phyloP scores from a whole-genome alignment of 176 grass and related monocot species.

The Chrysopogon serrulatus region DNA sequence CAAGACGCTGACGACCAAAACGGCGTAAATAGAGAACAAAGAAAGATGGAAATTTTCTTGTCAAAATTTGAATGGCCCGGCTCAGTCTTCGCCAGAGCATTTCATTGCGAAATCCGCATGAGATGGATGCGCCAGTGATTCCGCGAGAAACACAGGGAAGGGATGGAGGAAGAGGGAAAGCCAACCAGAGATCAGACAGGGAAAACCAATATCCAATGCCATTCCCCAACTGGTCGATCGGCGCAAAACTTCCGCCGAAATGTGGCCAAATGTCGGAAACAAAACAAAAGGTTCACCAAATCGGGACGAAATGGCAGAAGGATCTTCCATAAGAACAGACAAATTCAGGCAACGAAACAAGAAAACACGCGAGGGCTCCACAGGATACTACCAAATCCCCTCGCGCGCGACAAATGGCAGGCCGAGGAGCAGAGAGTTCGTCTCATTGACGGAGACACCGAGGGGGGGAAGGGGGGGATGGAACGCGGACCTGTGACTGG shows the following conservation, averaged over 20 bases:
- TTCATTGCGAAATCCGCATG: background rate
- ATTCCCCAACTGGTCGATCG: background rate
- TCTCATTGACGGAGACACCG: background rate
- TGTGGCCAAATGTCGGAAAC: background rate
- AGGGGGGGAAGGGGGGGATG: background rate
- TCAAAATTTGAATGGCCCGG: background rate
- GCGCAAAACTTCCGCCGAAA: background rate
- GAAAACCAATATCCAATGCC: background rate
- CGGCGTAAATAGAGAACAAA: background rate
- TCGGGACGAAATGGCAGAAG: background rate
- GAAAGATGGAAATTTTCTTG: background rate
- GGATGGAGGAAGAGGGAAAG: background rate
- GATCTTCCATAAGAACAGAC: background rate
- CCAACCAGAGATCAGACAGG: background rate
- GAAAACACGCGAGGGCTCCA: background rate
- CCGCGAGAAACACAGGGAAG: background rate
- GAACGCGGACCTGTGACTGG: slow-evolving; percentile 7
- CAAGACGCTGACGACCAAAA: background rate
- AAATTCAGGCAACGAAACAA: background rate
- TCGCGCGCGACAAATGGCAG: background rate
- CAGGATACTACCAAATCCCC: background rate
- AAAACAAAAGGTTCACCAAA: background rate
- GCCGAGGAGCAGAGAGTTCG: background rate
- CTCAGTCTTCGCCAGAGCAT: background rate
- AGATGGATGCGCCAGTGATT: background rate